Percentiles rank a stretch among this genome's conserved stretches.
phyloP scores from a whole-genome alignment of 164 flowering plant species.

The Umbilicus rupestris region DNA sequence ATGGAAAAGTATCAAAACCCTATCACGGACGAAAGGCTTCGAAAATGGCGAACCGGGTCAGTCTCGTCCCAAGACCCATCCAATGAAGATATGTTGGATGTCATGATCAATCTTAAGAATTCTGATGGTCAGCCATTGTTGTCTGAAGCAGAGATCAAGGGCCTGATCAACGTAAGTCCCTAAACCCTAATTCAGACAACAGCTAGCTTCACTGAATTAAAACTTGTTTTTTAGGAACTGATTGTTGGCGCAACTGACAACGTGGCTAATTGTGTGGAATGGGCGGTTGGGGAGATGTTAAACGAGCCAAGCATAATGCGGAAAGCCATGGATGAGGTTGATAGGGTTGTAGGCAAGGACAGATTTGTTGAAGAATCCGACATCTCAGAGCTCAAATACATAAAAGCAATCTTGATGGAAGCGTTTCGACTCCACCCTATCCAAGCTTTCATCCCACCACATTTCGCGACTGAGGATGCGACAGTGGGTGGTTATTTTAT shows the following conservation, averaged over 20 bases:
- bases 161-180: constrained; percentile 10
- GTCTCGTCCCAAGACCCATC: constrained; percentile 21
- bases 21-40: constrained; percentile 2
- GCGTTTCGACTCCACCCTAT: constrained; percentile 27
- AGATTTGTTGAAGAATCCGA: constrained; percentile 29
- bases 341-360: constrained; percentile 16
- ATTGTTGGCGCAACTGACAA: constrained; percentile 21
- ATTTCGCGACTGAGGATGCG: constrained; percentile 14
- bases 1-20: neutral
- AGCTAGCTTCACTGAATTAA: neutral
- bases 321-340: constrained; percentile 18
- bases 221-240: constrained; percentile 14
- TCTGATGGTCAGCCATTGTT: constrained; percentile 20
- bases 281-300: constrained; percentile 14
- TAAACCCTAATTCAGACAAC: neutral
- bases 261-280: constrained; percentile 24
- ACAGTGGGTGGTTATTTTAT: constrained; percentile 25
- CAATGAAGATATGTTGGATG: constrained; percentile 21
- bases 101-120: constrained; percentile 6
- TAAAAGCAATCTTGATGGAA: constrained; percentile 24
- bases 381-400: constrained; percentile 19
- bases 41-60: neutral
- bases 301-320: constrained; percentile 19
- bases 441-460: constrained; percentile 22
- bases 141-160: constrained; percentile 22